Percentiles rank a stretch among this genome's conserved stretches.
Evolutionary conservation across 169 alveolate species (phyloP).

Genomic region (Plasmodium relictum): DNA sequence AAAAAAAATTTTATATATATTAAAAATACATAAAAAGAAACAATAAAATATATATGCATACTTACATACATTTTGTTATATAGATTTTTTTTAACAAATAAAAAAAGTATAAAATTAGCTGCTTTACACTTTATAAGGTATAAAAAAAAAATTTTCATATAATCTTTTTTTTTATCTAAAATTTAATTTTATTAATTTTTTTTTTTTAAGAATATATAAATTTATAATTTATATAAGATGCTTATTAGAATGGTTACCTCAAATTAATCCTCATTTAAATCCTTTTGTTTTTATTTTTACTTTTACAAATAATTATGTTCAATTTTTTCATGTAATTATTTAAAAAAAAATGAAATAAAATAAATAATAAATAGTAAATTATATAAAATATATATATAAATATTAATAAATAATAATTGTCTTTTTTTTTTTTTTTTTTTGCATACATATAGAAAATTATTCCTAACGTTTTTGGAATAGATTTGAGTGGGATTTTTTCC

Average conservation of each 20-base stretch:
- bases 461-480: conserved; percentile 82
- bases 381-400: not conserved
- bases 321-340: conserved; percentile 78
- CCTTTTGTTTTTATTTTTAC: conserved; percentile 85
- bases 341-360: conserved; percentile 15
- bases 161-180: too few species aligned
- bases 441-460: conserved; percentile 52
- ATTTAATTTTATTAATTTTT: not conserved
- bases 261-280: conserved; percentile 88
- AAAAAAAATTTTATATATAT: not conserved
- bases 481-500: conserved; percentile 80
- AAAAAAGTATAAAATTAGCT: conserved; percentile 17
- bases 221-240: conserved; percentile 83
- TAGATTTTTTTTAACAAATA: conserved; percentile 22
- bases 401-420: not conserved
- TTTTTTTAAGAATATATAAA: conserved; percentile 81
- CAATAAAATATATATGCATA: not conserved
- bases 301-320: conserved; percentile 84
- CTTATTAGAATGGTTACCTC: conserved; percentile 89
- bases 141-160: not conserved
- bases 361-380: conserved; percentile 16
- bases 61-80: not conserved
- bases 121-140: conserved; percentile 61
- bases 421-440: not conserved
- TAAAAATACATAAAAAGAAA: not conserved